A percentile compares a stretch with the other conserved stretches of the same genome.
These are phyloP conservation scores for Fonsecaea monophora DNA, from an alignment of 2,329 filamentous ascomycete species.

Conservation along the genomic window DNA sequence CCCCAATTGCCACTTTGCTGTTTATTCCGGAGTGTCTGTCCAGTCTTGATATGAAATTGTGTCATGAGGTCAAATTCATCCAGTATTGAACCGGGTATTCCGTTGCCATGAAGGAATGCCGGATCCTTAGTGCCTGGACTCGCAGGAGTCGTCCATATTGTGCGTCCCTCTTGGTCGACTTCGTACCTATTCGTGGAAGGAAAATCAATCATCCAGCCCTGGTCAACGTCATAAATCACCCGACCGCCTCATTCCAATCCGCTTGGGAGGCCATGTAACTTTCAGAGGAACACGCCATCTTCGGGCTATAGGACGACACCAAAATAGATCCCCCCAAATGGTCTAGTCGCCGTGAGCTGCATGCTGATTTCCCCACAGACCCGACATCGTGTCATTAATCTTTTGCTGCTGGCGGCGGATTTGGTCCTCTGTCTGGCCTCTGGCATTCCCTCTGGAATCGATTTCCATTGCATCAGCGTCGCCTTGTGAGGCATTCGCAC, in stretches of 20 bases:
- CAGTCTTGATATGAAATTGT: not conserved
- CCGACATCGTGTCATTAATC: conserved; percentile 65
- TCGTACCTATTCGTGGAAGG: too few species aligned
- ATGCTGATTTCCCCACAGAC: conserved; percentile 57
- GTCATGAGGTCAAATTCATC: not conserved
- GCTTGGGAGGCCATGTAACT: not conserved
- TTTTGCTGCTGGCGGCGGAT: conserved; percentile 66
- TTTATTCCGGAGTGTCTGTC: not conserved
- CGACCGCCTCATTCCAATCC: not conserved
- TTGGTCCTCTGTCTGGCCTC: conserved; percentile 68
- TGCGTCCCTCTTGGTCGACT: too few species aligned
- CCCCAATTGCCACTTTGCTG: not conserved
- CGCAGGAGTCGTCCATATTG: not conserved
- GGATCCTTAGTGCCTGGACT: not conserved
- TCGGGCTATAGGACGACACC: not conserved
- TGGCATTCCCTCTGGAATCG: conserved; percentile 64
- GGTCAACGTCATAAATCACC: not conserved
- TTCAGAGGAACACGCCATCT: not conserved
- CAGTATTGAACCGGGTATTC: not conserved
- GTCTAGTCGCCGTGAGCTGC: conserved; percentile 9
- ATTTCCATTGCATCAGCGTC: conserved; percentile 57
- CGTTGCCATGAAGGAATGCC: not conserved
- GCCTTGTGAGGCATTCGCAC: conserved; percentile 46
- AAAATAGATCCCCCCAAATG: not conserved
- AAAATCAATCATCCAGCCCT: not conserved